Conservation (phyloP, 495 filamentous ascomycete genomes). For the Aspergillus nidulans region DNA sequence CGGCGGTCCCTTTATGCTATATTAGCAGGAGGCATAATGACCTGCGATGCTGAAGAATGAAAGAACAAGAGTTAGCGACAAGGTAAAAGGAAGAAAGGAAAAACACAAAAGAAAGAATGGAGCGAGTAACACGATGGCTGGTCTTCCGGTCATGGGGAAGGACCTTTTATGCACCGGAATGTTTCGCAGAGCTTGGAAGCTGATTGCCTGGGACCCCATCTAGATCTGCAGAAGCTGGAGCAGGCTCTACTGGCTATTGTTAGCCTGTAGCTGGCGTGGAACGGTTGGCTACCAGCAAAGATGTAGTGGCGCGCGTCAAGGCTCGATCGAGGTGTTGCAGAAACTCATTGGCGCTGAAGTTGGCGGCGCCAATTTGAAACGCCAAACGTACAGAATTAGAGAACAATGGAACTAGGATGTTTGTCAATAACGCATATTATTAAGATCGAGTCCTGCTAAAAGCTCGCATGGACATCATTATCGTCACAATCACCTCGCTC, state of each 20-base stretch:
- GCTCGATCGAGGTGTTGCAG: background rate
- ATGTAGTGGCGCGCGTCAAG: constrained; percentile 12
- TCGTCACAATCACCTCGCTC: background rate
- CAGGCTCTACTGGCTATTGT: background rate
- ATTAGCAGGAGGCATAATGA: background rate
- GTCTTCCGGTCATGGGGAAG: background rate
- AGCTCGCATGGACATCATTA: background rate
- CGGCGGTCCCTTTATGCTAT: background rate
- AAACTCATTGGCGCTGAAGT: constrained; percentile 1
- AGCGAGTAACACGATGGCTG: background rate
- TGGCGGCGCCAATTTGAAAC: constrained; percentile 4
- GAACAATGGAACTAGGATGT: background rate
- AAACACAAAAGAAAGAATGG: background rate
- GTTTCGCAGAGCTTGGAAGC: background rate
- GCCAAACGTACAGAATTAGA: background rate
- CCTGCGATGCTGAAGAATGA: background rate
- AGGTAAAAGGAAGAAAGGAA: constrained; percentile 2
- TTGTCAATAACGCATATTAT: background rate
- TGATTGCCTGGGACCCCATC: background rate
- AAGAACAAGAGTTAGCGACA: background rate
- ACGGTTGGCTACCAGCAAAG: constrained; percentile 9
- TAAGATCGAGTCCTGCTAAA: background rate
- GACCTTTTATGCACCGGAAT: background rate
- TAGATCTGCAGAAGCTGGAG: background rate
- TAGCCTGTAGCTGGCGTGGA: background rate